Evolutionary conservation across 371 early-diverging fungal species (phyloP).

Genomic region (Mortierella sp.): DNA sequence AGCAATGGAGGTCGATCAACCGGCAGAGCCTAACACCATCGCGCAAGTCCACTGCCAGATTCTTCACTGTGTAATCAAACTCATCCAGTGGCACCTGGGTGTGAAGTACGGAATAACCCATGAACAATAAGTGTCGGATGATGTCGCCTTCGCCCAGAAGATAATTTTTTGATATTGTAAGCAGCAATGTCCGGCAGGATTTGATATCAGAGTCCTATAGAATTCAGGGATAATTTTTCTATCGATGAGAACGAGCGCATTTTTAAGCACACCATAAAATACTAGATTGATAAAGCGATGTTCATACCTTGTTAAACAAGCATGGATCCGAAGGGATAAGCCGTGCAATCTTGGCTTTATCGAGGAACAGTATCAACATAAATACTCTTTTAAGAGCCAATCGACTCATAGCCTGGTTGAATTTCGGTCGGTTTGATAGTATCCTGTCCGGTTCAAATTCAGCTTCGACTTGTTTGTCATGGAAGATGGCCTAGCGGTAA

Average conservation of each 20-base stretch:
- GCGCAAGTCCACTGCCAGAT: slow-evolving; percentile 54
- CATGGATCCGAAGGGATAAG: slow-evolving; percentile 57
- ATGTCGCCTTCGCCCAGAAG: slow-evolving; percentile 55
- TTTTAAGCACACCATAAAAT: not conserved
- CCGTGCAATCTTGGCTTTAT: slow-evolving; percentile 51
- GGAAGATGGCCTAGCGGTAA: slow-evolving; percentile 46
- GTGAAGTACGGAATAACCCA: slow-evolving; percentile 53
- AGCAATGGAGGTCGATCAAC: slow-evolving; percentile 51
- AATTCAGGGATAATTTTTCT: not conserved
- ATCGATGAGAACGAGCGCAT: too few relatives aligned
- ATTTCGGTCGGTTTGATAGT: slow-evolving; percentile 45
- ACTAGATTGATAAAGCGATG: not conserved
- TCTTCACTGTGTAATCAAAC: slow-evolving; percentile 48
- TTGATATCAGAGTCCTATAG: slow-evolving; percentile 51
- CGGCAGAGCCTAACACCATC: slow-evolving; percentile 55
- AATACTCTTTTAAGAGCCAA: slow-evolving; percentile 49
- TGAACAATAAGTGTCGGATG: slow-evolving; percentile 50
- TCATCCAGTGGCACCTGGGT: slow-evolving; percentile 52
- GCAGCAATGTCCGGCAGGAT: slow-evolving; percentile 30
- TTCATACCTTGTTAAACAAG: slow-evolving; percentile 51
- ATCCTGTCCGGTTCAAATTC: slow-evolving; percentile 50
- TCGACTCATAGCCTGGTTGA: slow-evolving; percentile 48
- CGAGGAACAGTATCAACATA: slow-evolving; percentile 55
- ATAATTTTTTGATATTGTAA: slow-evolving; percentile 39
- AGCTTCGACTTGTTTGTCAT: slow-evolving; percentile 33